Evolutionary conservation across 169 alveolate species (phyloP), one percentile per base, ranked within the genome.

Genomic region (Cryptosporidium tyzzeri): DNA sequence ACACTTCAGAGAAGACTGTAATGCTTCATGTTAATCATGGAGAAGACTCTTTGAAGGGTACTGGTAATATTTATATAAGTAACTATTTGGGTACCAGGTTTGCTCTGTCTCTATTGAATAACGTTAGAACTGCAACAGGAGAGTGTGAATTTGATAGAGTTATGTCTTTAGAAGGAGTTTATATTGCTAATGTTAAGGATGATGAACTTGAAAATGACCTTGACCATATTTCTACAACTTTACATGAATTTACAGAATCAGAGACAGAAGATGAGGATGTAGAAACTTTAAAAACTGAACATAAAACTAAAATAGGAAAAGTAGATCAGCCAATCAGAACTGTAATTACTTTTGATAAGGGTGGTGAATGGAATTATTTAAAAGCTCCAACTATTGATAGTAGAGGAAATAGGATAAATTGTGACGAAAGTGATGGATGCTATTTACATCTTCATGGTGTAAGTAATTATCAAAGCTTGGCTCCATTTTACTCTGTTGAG

Each of bases 281-380:
- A 21, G 70, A 93, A 68, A 91, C 91, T 71, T 85, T 93, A 31
- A 93, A 92, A 75, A 86, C 93, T 71, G 74, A 92, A 55, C 73
- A 91, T 50, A 86, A 84, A 69, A 71, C 85, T 21, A 87, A 91
- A 21, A 93, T 86, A 59, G 93, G 91, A 29, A 92, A 95, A 85
- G 69, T 93, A 35, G 97, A 94, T 45, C 91, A 91, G 45, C 85
- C 86, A 31, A 92, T 96, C 16, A 86, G 98, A 70, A 96, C 99
- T 14, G 98, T 94, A 45, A 97, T 98, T 50, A 97, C 99, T 14
- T 98, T 97, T 93, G 98, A 98, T 93, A 98, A 97, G 91, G 99
- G 99, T 26, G 99, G 99, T 0, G 96, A 92, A 65, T 98, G 99
- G 99, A 93, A 97, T 12, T 95, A 96, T 84, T 89, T 98, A 45